These are phyloP conservation scores for Ceratobasidium sp. DNA, from an alignment of 1,284 basidiomycete species.

Conservation along the genomic window DNA sequence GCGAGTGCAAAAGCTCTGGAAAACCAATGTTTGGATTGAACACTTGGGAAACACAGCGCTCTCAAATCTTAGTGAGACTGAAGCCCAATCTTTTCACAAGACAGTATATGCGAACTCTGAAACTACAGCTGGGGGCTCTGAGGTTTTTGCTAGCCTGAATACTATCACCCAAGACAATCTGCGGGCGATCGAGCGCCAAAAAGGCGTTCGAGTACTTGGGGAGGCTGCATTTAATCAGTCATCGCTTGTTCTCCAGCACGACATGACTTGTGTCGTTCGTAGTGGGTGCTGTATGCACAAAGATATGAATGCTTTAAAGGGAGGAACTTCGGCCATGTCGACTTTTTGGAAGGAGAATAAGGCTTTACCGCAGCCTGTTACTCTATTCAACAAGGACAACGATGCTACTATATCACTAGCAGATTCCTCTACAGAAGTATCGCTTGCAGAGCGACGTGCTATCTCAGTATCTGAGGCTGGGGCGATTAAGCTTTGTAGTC, in stretches of 20 bases:
- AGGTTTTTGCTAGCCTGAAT: conserved; percentile 2
- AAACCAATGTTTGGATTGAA: conserved; percentile 14
- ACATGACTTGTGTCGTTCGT: conserved; percentile 1
- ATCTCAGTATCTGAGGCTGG: conserved; percentile 45
- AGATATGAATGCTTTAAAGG: conserved; percentile 50
- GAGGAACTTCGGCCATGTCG: conserved; percentile 45
- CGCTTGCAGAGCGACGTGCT: conserved; percentile 14
- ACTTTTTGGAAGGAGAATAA: conserved; percentile 30
- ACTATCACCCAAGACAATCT: background rate
- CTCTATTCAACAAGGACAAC: conserved; percentile 53
- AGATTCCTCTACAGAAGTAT: background rate
- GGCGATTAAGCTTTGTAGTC: conserved; percentile 50
- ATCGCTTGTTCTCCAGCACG: background rate
- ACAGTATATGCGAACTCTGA: conserved; percentile 8
- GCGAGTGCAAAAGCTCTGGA: conserved; percentile 17
- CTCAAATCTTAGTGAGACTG: conserved; percentile 3
- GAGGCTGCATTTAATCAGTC: background rate
- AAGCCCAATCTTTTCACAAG: background rate
- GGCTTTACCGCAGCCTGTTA: conserved; percentile 45
- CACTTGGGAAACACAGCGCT: conserved; percentile 2
- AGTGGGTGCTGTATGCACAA: conserved; percentile 46
- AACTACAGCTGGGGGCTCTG: conserved; percentile 5
- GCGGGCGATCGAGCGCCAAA: conserved; percentile 7
- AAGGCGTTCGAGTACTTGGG: background rate
- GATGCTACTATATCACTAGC: conserved; percentile 16